Conservation (phyloP, 2,329 filamentous ascomycete species). For the Teratosphaeria nubilosa region DNA sequence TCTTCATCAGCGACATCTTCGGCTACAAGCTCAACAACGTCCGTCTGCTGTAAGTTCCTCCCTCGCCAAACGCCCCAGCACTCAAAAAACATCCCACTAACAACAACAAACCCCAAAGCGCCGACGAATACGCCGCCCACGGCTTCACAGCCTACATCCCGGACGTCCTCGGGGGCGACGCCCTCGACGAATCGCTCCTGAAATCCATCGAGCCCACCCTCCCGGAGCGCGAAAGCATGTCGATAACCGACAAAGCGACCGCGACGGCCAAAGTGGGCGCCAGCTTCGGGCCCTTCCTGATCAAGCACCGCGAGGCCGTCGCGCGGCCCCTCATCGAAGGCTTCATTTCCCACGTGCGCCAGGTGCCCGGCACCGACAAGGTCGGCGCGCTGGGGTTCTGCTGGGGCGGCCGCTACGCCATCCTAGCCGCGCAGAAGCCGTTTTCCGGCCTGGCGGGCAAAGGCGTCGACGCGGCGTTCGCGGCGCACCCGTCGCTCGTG, state of each 20-base stretch:
- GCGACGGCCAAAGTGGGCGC: conserved; percentile 31
- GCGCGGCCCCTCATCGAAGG: conserved; percentile 33
- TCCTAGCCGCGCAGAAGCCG: conserved; percentile 22
- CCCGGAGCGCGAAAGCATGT: conserved; percentile 27
- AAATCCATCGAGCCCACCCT: conserved; percentile 34
- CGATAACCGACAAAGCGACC: conserved; percentile 31
- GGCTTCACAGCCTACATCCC: conserved; percentile 39
- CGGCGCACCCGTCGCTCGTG: conserved; percentile 34
- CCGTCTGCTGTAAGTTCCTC: conserved; percentile 25
- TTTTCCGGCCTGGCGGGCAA: conserved; percentile 17
- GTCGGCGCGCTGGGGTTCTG: conserved; percentile 40
- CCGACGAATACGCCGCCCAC: conserved; percentile 38
- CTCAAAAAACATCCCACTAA: neutral
- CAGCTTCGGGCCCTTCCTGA: conserved; percentile 34
- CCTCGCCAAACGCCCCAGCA: neutral
- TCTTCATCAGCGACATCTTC: conserved; percentile 41
- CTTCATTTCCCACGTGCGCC: conserved; percentile 32
- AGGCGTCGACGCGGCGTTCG: conserved; percentile 32
- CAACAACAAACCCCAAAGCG: no score
- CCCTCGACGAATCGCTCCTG: conserved; percentile 30
- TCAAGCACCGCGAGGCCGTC: conserved; percentile 34
- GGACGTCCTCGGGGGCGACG: conserved; percentile 34
- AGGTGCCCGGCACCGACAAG: conserved; percentile 32
- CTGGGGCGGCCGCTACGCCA: conserved; percentile 36
- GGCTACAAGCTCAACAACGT: conserved; percentile 39